phyloP scores from a whole-genome alignment of 2,329 filamentous ascomycete species.

The Nectriaceae sp. region DNA sequence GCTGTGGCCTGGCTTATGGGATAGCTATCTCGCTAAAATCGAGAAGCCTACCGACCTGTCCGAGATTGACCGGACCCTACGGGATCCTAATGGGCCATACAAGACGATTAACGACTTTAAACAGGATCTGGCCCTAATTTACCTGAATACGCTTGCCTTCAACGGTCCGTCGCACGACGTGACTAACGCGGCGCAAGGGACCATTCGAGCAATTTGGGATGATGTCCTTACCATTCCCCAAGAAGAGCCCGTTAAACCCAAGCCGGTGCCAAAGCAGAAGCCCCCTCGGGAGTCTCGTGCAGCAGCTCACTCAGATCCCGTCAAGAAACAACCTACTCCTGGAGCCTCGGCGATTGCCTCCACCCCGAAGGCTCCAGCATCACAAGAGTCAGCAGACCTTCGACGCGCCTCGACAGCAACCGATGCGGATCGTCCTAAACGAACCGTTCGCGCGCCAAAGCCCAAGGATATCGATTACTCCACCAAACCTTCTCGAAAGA shows the following conservation, averaged over 20 bases:
- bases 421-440: constrained; percentile 81
- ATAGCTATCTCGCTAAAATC: constrained; percentile 69
- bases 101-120: constrained; percentile 70
- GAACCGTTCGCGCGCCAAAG: constrained; percentile 89
- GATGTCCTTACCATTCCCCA: constrained; percentile 47
- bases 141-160: constrained; percentile 77
- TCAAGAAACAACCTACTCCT: constrained; percentile 30
- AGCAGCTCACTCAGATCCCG: constrained; percentile 24
- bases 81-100: constrained; percentile 63
- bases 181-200: constrained; percentile 55
- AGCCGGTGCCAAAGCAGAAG: constrained; percentile 47
- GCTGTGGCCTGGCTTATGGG: constrained; percentile 74
- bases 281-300: constrained; percentile 38
- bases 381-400: constrained; percentile 16
- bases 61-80: constrained; percentile 79
- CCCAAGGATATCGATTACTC: constrained; percentile 89
- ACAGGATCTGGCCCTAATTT: constrained; percentile 74
- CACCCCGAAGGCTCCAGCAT: constrained; percentile 5
- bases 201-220: constrained; percentile 58
- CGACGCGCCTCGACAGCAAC: constrained; percentile 80
- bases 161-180: constrained; percentile 80
- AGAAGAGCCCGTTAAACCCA: constrained; percentile 59
- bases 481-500: constrained; percentile 75
- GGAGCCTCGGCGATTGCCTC: constrained; percentile 22
- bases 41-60: constrained; percentile 81